phyloP scores from a whole-genome alignment of 768 basidiomycete genomes.

The Termitomyces sp. region DNA sequence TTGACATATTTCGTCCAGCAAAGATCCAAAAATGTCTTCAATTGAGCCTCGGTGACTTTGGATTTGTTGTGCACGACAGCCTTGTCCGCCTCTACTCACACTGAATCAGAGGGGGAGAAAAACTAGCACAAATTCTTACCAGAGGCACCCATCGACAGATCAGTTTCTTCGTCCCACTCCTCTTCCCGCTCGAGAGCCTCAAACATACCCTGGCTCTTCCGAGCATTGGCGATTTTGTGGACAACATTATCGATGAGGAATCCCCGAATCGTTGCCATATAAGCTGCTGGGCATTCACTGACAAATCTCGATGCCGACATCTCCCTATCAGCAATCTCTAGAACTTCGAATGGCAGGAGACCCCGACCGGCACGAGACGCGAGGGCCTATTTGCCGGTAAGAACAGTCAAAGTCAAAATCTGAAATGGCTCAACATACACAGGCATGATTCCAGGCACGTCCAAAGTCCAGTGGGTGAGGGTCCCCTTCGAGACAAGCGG shows the following conservation, averaged over 20 bases:
- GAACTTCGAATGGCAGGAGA: conserved; percentile 84
- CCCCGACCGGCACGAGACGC: conserved; percentile 55
- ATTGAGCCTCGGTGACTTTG: conserved; percentile 83
- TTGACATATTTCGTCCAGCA: conserved; percentile 92
- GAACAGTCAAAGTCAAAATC: neutral
- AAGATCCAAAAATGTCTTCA: conserved; percentile 76
- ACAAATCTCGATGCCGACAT: conserved; percentile 55
- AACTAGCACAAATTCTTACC: conserved; percentile 37
- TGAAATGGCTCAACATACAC: neutral
- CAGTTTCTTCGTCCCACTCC: conserved; percentile 77
- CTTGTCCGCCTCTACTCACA: conserved; percentile 53
- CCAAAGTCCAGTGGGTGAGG: conserved; percentile 89
- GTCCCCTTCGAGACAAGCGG: conserved; percentile 94
- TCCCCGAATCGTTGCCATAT: conserved; percentile 60
- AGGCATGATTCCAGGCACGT: conserved; percentile 83
- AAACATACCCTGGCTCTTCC: conserved; percentile 76
- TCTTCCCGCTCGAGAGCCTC: conserved; percentile 71
- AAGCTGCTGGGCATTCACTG: conserved; percentile 69
- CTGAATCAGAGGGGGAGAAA: neutral
- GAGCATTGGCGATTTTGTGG: conserved; percentile 58
- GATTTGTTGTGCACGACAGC: conserved; percentile 83
- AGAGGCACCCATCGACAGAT: conserved; percentile 71
- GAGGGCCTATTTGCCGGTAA: conserved; percentile 48
- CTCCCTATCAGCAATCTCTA: conserved; percentile 65
- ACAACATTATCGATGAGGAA: conserved; percentile 73